Base-by-base conservation (phyloP, 441 rosid species). In the Capsella rubella region DNA sequence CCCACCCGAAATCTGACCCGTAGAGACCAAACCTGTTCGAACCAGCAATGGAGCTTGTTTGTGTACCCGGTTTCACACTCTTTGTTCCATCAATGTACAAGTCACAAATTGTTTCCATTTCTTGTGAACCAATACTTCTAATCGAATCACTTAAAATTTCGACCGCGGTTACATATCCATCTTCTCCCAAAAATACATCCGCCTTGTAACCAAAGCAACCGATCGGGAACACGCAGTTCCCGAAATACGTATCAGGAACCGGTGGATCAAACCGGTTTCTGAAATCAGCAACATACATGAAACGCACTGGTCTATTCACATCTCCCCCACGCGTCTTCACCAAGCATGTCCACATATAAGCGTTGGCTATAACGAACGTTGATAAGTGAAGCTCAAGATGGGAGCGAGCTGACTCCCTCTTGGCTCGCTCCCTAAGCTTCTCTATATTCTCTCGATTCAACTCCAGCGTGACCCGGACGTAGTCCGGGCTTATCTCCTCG, bases 321-420 rank as follows among this genome's bases (percentile, higher is more conserved):
- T 71, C 67, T 7, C 69, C 79, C 5, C 68, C 75, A 27, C 65
- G 78, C 3, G 83, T 46, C 52, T 72, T 79, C 27, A 81, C 74
- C 40, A 79, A n/a, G 32, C 84, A 79, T 15, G 68, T 16, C 68
- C 60, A 60, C 0, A 71, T 0, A 40, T 71, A 71, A 0, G 68
- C 75, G 3, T 16, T 7, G 6, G 61, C 43, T 1, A 71, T 15
- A 61, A 61, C 61, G 6, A 71, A 71, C 56, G 75, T 71, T 29
- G 61, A 71, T 34, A 71, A 71, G 5, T 61, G 75, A 16, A 71
- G 60, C 0, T 50, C 39, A 39, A 34, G 57, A 6, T 45, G n/a
- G 31, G 69, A 40, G 12, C 69, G 61, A 13, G 45, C 18, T 31
- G 73, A 60, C 43, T 69, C 59, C 3, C 3, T 54, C 28, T 53